Base-by-base conservation (phyloP, 352 stramenopile genomes). In the Pythium utonaiense region DNA sequence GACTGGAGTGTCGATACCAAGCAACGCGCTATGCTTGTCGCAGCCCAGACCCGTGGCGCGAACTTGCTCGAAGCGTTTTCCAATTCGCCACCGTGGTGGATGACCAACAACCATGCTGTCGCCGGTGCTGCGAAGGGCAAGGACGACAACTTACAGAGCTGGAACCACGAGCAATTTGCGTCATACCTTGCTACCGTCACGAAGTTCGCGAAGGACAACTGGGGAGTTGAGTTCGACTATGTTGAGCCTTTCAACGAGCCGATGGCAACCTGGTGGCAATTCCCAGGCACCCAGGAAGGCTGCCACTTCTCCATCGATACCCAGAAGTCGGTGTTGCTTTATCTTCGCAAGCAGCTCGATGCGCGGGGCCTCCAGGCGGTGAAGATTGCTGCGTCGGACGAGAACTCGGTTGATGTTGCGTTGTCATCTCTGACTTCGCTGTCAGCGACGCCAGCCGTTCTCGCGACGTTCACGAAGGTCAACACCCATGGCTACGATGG, bases 21-120 rank as follows among this genome's bases (percentile, higher is more conserved):
- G 42, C 78, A 88, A 56, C 75, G 78, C 25, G 47, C 60, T 30
- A 74, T 83, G 62, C 53, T 88, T 9, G 25, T 63, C n/a, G 49
- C 74, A 14, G 78, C 75, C 14, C 73, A 65, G 19, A 33, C 67
- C 10, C 75, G 78, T 25, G 75, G 65, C 19, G 70, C 62, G 10
- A 72, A 80, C 64, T 19, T 78, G 25, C 60, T 77, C 3, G 78
- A 88, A 34, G 74, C 74, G 0, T 86, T 85, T 45, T 81, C 75
- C 5, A 86, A 88, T 54, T 74, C 78, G 41, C 75, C 75, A 6
- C 78, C 78, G 13, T 88, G 78, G 78, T 88, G 78, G 78, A 88
- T 86, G 78, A 81, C 62, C 30, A 70, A 66, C 56, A 86, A 86
- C 58, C 62, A 76, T 48, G 72, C 75, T 0, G 77, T 76, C 13